Base-by-base conservation (phyloP, 257 asterid species). In the Penstemon barbatus region DNA sequence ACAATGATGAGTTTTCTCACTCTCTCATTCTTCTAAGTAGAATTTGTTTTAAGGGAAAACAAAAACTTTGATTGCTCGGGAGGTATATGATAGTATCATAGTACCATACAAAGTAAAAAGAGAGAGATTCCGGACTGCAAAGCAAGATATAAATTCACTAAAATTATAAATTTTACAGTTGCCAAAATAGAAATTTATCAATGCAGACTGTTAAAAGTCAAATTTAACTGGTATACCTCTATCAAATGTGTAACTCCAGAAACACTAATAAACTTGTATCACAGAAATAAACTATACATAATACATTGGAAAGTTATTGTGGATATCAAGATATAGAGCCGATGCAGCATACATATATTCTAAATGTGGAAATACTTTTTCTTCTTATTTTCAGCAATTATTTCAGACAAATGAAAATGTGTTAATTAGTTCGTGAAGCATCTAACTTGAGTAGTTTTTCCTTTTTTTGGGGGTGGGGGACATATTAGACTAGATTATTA, bases 211-310 rank as follows among this genome's bases (percentile, higher is more conserved):
- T 11, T 12, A 7, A 57, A 67, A 9, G 49, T 46, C 25, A 33
- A 65, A 46, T 62, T 59, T 60, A 49, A 46, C 10, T 51, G 61
- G 67, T 68, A 13, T 85, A 90, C 98, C 98, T 93, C 99, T 71
- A 93, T 80, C 78, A 93, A 84, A 80, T 93, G 88, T 50, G 96
- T 85, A 44, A 83, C 73, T 54, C 96, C 95, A 72, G 97, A 77
- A 36, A 93, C 94, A 73, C 75, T 78, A 40, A 60, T 69, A 76
- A 77, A 93, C 94, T 85, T 85, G 95, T 78, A 88, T 68, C 61
- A 88, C 96, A 41, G 94, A 82, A 79, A 90, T 80, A 68, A 93
- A 93, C 97, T 93, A 88, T 54, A 52, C 70, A 74, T 50, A 44
- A 36, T 57, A 36, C 54, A 65, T 45, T 66, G 44, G 5, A 49